A percentile compares a stretch with the other conserved stretches of the same genome.
These are phyloP conservation scores for Chalaropsis ovoidea DNA, from an alignment of 2,329 filamentous ascomycete genomes.

Conservation along the genomic window DNA sequence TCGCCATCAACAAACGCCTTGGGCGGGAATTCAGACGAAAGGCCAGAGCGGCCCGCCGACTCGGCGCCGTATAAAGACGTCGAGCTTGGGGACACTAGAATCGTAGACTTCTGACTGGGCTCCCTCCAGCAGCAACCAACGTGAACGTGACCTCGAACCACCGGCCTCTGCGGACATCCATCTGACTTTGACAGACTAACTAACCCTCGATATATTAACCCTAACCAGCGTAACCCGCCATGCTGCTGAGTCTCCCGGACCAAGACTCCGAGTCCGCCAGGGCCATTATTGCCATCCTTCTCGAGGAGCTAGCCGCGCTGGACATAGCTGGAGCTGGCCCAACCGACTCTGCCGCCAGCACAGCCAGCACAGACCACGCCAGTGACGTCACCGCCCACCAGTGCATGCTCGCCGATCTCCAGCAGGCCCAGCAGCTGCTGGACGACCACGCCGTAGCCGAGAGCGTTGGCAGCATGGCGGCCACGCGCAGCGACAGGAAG, in stretches of 20 bases:
- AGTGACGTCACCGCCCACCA: neutral
- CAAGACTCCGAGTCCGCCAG: neutral
- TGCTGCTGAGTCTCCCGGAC: neutral
- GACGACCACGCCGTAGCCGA: neutral
- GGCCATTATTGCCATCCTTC: constrained; percentile 1
- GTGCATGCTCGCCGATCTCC: neutral
- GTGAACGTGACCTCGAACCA: too few species aligned
- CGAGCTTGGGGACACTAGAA: neutral
- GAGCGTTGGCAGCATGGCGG: neutral
- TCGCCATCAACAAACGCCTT: neutral
- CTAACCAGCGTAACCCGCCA: neutral
- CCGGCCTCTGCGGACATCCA: too few species aligned
- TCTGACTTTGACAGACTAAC: neutral
- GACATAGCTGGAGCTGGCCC: neutral
- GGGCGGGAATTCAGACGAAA: neutral
- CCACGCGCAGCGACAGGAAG: neutral
- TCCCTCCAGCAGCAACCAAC: too few species aligned
- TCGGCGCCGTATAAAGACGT: neutral
- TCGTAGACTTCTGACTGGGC: too few species aligned
- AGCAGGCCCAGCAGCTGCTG: neutral
- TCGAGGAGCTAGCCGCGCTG: constrained; percentile 2
- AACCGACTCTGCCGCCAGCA: neutral
- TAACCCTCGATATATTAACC: neutral
- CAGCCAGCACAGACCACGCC: neutral
- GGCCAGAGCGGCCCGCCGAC: neutral